phyloP scores from a whole-genome alignment of 177 flowering plant species.

The Vitis hybrid region DNA sequence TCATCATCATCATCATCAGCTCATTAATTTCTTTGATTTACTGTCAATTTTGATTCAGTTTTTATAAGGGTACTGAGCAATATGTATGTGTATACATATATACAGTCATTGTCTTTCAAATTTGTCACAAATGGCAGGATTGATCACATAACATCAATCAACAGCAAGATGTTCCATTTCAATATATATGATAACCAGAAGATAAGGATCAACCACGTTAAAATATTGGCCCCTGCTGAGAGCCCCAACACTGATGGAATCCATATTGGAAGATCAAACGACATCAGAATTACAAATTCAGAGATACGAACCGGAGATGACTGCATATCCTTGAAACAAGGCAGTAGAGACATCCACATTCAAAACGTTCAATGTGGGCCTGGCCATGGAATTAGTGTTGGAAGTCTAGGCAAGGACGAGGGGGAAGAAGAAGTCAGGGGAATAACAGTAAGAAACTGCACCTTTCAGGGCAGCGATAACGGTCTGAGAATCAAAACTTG shows the following conservation, averaged over 20 bases:
- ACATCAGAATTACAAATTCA: conserved; percentile 3
- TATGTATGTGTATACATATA: not conserved
- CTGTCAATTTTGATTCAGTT: not conserved
- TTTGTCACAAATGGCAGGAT: conserved; percentile 11
- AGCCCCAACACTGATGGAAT: conserved; percentile 36
- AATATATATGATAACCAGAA: conserved; percentile 5
- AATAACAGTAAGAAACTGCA: conserved; percentile 16
- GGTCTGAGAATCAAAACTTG: conserved; percentile 29
- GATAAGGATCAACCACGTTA: conserved; percentile 7
- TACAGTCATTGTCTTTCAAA: conserved; percentile 4
- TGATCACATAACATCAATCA: conserved; percentile 9
- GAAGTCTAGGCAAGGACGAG: conserved; percentile 22
- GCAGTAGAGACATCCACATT: conserved; percentile 12
- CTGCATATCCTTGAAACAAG: conserved; percentile 25
- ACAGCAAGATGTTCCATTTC: conserved; percentile 26
- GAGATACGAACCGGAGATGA: conserved; percentile 27
- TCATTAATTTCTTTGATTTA: not conserved
- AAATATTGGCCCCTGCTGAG: conserved; percentile 16
- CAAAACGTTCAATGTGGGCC: conserved; percentile 21
- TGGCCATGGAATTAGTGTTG: conserved; percentile 34
- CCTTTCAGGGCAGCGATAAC: conserved; percentile 15
- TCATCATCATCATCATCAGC: not conserved
- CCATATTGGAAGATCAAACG: conserved; percentile 10
- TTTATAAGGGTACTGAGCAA: not conserved
- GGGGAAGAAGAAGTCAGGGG: conserved; percentile 11